Conservation (phyloP, 2,329 filamentous ascomycete species). For the Alternaria tenuissima region DNA sequence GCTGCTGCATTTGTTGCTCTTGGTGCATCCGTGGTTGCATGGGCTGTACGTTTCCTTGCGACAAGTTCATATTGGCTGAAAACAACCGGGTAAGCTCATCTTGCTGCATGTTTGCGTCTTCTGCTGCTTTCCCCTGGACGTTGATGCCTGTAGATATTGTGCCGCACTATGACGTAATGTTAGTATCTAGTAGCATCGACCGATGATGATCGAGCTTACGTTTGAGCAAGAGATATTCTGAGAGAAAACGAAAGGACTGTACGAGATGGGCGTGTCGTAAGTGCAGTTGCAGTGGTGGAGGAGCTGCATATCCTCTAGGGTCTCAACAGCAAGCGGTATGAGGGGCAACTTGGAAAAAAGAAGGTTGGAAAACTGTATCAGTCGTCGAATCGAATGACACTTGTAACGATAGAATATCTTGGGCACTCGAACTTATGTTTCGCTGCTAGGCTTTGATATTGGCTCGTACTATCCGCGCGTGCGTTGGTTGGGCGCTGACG, state of each 20-base stretch:
- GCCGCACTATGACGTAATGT: conserved; percentile 56
- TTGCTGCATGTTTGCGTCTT: conserved; percentile 65
- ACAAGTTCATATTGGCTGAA: conserved; percentile 75
- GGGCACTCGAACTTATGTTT: conserved; percentile 20
- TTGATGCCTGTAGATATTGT: conserved; percentile 54
- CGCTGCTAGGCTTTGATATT: conserved; percentile 19
- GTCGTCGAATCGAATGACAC: conserved; percentile 29
- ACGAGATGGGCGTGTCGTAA: conserved; percentile 52
- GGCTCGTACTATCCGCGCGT: conserved; percentile 22
- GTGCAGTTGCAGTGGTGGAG: conserved; percentile 51
- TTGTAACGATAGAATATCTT: conserved; percentile 22
- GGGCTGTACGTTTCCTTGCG: conserved; percentile 43
- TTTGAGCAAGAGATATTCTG: conserved; percentile 56
- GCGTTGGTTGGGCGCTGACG: conserved; percentile 41
- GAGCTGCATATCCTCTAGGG: conserved; percentile 44
- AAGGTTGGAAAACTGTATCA: conserved; percentile 21
- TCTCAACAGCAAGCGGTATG: conserved; percentile 25
- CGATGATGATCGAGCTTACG: conserved; percentile 50
- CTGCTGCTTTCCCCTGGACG: conserved; percentile 43
- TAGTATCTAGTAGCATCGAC: conserved; percentile 29
- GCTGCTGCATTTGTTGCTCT: conserved; percentile 19
- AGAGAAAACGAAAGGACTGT: conserved; percentile 55
- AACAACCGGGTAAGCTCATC: conserved; percentile 87
- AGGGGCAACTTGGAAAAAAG: conserved; percentile 7
- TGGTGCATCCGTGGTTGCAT: conserved; percentile 50